phyloP scores from a whole-genome alignment of 352 stramenopile genomes.

The Phytophthora quininea region DNA sequence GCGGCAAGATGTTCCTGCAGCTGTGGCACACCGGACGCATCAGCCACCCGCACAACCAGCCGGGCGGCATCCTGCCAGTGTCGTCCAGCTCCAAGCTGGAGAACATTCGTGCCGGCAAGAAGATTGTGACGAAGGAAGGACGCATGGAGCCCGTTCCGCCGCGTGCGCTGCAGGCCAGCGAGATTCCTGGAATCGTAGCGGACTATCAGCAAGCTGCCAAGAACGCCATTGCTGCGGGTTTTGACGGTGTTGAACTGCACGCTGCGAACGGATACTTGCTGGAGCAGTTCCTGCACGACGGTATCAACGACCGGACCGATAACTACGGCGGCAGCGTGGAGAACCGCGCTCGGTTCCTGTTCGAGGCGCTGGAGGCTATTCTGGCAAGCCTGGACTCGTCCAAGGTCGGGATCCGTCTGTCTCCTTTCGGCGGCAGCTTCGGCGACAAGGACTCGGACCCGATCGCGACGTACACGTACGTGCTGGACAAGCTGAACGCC shows the following conservation, averaged over 20 bases:
- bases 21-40: slow-evolving; percentile 88
- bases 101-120: slow-evolving; percentile 39
- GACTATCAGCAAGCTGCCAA: slow-evolving; percentile 74
- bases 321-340: slow-evolving; percentile 86
- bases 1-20: slow-evolving; percentile 83
- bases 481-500: slow-evolving; percentile 58
- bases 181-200: slow-evolving; percentile 72
- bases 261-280: slow-evolving; percentile 92
- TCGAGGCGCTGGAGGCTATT: slow-evolving; percentile 73
- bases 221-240: slow-evolving; percentile 78
- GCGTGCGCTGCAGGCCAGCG: slow-evolving; percentile 64
- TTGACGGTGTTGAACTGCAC: slow-evolving; percentile 92
- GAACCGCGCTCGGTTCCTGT: slow-evolving; percentile 84
- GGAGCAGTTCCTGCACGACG: slow-evolving; percentile 89
- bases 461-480: slow-evolving; percentile 53
- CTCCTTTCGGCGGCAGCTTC: slow-evolving; percentile 57
- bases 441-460: slow-evolving; percentile 53
- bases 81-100: slow-evolving; percentile 57
- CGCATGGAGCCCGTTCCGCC: slow-evolving; percentile 56
- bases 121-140: slow-evolving; percentile 47
- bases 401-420: slow-evolving; percentile 54
- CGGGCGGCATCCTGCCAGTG: slow-evolving; percentile 55
- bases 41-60: slow-evolving; percentile 72
- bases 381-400: slow-evolving; percentile 36
- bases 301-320: slow-evolving; percentile 86